Percentiles rank a stretch among this genome's conserved stretches.
phyloP scores from a whole-genome alignment of 139 green algal genomes.

The Nannochloris sp. region DNA sequence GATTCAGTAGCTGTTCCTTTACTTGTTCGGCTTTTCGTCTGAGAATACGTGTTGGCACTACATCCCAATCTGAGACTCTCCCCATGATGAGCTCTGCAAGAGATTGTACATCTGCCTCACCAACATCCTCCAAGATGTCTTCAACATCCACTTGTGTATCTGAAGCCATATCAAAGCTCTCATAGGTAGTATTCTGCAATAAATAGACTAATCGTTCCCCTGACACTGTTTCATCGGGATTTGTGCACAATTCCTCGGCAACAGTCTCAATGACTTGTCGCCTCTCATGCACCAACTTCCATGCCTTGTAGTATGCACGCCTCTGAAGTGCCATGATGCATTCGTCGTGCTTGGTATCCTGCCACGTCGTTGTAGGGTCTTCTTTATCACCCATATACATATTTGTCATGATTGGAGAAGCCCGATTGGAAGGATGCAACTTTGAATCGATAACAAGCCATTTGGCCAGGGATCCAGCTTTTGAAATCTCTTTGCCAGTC shows the following conservation, averaged over 20 bases:
- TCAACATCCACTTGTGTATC: not conserved
- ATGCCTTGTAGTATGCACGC: conserved; percentile 25
- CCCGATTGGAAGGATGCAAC: conserved; percentile 39
- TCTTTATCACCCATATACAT: conserved; percentile 25
- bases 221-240: conserved; percentile 30
- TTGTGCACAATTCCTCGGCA: conserved; percentile 26
- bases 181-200: conserved; percentile 11
- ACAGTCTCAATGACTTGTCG: conserved; percentile 34
- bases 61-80: conserved; percentile 26
- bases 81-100: conserved; percentile 47
- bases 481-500: conserved; percentile 43
- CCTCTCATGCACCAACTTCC: conserved; percentile 20
- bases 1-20: conserved; percentile 27
- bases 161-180: not conserved
- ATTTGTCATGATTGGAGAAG: conserved; percentile 22
- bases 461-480: conserved; percentile 42
- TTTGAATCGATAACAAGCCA: conserved; percentile 48
- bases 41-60: conserved; percentile 17
- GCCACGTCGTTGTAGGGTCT: conserved; percentile 39
- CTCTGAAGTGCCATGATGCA: conserved; percentile 35
- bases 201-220: conserved; percentile 40
- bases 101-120: conserved; percentile 2
- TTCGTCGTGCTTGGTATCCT: conserved; percentile 12
- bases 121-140: conserved; percentile 4
- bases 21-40: conserved; percentile 21